phyloP scores from a whole-genome alignment of 306 rosid genomes.

The Hylodesmum podocarpum region DNA sequence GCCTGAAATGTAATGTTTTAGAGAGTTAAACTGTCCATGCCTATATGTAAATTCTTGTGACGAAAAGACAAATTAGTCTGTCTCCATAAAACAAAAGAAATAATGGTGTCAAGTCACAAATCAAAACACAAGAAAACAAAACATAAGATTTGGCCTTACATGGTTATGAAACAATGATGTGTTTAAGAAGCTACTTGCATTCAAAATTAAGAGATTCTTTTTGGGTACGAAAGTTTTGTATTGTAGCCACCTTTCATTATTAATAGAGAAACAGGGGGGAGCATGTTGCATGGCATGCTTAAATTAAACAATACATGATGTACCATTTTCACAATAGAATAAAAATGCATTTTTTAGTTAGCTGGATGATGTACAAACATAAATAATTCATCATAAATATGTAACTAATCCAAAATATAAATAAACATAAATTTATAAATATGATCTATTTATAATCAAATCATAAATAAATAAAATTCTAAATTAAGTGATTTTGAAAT shows the following conservation, averaged over 20 bases:
- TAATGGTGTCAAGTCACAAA: neutral
- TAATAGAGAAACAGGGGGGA: neutral
- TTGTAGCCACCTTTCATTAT: slow-evolving; percentile 1
- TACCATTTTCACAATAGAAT: neutral
- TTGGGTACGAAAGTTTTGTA: slow-evolving; percentile 7
- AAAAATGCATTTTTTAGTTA: neutral
- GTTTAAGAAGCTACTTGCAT: neutral
- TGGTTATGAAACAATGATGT: neutral
- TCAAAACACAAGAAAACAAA: neutral
- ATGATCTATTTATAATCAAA: too few species aligned
- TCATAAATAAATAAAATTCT: too few species aligned
- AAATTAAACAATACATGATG: neutral
- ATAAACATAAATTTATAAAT: too few species aligned
- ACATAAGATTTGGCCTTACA: neutral
- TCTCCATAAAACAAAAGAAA: neutral
- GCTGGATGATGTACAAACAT: too few species aligned
- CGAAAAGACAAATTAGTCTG: neutral
- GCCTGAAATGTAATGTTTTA: neutral
- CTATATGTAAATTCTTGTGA: neutral
- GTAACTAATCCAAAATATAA: too few species aligned
- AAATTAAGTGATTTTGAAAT: too few species aligned
- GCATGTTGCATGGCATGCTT: neutral
- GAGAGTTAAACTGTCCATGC: too few species aligned
- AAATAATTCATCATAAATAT: too few species aligned
- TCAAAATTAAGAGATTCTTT: slow-evolving; percentile 41